These are phyloP conservation scores for Coemansia sp. DNA, from an alignment of 192 early-diverging fungal species.

Conservation along the genomic window DNA sequence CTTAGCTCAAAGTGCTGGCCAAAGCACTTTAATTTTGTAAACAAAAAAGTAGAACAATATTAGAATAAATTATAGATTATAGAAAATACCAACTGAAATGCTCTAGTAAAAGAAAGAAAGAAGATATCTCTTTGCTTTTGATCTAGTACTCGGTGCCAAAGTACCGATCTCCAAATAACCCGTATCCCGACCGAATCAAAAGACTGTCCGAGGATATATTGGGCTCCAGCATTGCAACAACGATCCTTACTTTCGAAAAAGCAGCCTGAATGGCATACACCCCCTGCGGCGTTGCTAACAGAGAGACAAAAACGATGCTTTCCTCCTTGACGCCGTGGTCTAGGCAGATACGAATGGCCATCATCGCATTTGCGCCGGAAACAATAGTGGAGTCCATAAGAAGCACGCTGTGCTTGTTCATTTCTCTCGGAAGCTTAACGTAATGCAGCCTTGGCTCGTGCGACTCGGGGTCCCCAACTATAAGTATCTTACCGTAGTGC, in stretches of 20 bases:
- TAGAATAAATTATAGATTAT: neutral
- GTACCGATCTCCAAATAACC: conserved; percentile 80
- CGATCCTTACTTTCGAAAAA: conserved; percentile 80
- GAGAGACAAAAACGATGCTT: conserved; percentile 82
- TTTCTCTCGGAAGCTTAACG: conserved; percentile 72
- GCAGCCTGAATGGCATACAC: conserved; percentile 76
- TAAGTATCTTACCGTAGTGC: conserved; percentile 86
- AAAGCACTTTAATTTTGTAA: no score
- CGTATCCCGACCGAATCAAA: conserved; percentile 81
- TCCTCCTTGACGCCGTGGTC: conserved; percentile 88
- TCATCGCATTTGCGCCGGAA: conserved; percentile 91
- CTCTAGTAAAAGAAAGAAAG: no score
- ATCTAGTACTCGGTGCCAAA: conserved; percentile 54
- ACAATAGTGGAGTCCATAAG: conserved; percentile 88
- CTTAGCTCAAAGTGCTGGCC: no score
- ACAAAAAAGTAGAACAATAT: neutral
- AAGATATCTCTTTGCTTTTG: neutral
- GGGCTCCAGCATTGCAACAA: conserved; percentile 78
- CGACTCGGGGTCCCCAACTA: conserved; percentile 75
- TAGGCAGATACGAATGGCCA: conserved; percentile 91
- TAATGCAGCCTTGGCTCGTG: conserved; percentile 91
- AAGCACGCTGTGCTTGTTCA: conserved; percentile 64
- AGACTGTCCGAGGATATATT: conserved; percentile 64
- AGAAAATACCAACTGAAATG: no score
- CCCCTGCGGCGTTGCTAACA: conserved; percentile 78